Evolutionary conservation across 225 moss, liverwort and hornwort species (phyloP), one percentile per base, ranked within the genome.

Genomic region (Neckera pumila): DNA sequence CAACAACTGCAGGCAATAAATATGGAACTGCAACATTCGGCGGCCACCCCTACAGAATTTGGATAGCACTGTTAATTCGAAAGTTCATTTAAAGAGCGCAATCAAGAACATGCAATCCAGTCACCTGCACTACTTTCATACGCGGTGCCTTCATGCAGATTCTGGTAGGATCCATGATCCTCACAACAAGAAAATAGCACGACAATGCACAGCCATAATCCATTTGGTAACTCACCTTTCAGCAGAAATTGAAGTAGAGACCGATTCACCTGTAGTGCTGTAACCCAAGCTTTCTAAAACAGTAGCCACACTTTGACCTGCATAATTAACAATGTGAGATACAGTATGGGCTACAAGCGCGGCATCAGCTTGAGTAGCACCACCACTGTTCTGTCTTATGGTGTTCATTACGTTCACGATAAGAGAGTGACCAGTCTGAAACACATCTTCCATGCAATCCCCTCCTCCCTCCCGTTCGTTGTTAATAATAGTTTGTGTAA

Each of bases 11-110:
- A 99, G 88, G 89, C 97, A 96, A 79, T 97, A 92, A 67, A 99
- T 92, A 86, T 99, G 95, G 91, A 97, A 95, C 86, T 99, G 99
- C 91, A 99, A 85, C 80, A 96, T 95, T 82, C 95, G 94, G 80
- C 96, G 94, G 74, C 95, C 97, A 81, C 95, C 96, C 92, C 92
- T 96, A 87, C 89, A 94, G 62, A 87, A 88, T 76, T 86, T 82
- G 60, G 38, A 88, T 23, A 83, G 42, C 87, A 91, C 85, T 66
- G 85, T 92, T 91, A 92, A 17, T 89, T 86, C 88, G 30, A 69
- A 70, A 73, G 40, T 66, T 69, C 54, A 30, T 78, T 64, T 20
- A 38, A n/a, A 74, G 43, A 61, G 34, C 60, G 45, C 73, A 85
- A 79, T 74, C 79, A 89, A 87, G 63, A 85, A 82, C 80, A 82